phyloP scores from a whole-genome alignment of 345 rosid genomes.

The Gossypium rotundifolium region DNA sequence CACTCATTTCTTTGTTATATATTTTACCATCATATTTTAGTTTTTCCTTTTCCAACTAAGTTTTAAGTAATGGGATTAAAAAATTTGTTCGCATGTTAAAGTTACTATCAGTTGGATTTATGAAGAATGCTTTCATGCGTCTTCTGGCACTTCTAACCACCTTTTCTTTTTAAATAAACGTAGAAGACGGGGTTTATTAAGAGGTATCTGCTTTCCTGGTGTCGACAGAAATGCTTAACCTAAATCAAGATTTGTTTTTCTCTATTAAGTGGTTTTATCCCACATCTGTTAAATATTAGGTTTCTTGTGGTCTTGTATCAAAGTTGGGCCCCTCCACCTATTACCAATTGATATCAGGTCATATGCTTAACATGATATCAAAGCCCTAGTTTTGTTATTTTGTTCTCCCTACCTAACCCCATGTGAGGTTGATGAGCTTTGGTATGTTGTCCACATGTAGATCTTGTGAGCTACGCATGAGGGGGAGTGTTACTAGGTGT shows the following conservation, averaged over 20 bases:
- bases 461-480: background rate
- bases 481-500: background rate
- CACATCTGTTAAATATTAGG: background rate
- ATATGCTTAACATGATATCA: background rate
- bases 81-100: background rate
- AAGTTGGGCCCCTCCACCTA: background rate
- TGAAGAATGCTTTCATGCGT: background rate
- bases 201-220: background rate
- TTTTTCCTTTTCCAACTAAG: background rate
- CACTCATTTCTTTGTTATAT: background rate
- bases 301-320: background rate
- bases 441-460: background rate
- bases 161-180: background rate
- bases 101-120: background rate
- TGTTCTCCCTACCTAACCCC: background rate
- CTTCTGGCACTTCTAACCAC: background rate
- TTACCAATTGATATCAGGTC: background rate
- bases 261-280: background rate
- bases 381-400: background rate
- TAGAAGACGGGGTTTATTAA: background rate
- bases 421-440: background rate
- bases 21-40: background rate
- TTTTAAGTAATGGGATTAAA: background rate
- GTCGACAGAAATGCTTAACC: background rate
- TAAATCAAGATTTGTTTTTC: background rate